These are phyloP conservation scores for Phytophthora aleatoria DNA, from an alignment of 352 stramenopile genomes.

Conservation along the genomic window DNA sequence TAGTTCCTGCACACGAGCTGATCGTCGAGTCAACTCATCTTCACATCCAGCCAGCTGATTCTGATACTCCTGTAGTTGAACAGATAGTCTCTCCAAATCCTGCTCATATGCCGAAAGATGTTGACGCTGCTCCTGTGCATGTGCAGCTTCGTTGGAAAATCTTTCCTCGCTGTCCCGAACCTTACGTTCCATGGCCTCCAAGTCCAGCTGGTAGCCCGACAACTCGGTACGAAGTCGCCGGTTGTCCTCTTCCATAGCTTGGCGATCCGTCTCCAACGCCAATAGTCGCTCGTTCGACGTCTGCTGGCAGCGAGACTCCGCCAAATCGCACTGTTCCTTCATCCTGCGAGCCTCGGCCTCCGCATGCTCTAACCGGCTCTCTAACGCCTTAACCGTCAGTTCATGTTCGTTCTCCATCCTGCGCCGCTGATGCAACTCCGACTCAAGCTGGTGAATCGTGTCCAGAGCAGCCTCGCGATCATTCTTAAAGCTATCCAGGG, in stretches of 20 bases:
- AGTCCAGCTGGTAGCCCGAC: slow-evolving; percentile 49
- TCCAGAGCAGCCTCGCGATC: slow-evolving; percentile 50
- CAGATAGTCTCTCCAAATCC: slow-evolving; percentile 27
- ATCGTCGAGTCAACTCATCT: slow-evolving; percentile 28
- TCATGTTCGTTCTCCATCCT: slow-evolving; percentile 49
- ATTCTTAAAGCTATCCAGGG: slow-evolving; percentile 48
- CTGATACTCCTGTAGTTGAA: slow-evolving; percentile 40
- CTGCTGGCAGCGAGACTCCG: slow-evolving; percentile 47
- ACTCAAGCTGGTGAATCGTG: slow-evolving; percentile 55
- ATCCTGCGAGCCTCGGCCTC: slow-evolving; percentile 49
- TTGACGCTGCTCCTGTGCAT: slow-evolving; percentile 40
- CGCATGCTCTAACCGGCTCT: slow-evolving; percentile 46
- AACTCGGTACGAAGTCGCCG: slow-evolving; percentile 52
- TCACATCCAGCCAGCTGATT: slow-evolving; percentile 29
- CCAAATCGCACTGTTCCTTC: slow-evolving; percentile 47
- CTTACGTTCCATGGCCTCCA: slow-evolving; percentile 54
- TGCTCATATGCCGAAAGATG: slow-evolving; percentile 34
- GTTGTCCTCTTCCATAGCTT: slow-evolving; percentile 61
- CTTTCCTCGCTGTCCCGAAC: slow-evolving; percentile 46
- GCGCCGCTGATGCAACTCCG: slow-evolving; percentile 46
- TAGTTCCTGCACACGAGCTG: slow-evolving; percentile 44
- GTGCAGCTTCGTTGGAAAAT: slow-evolving; percentile 42
- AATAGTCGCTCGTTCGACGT: slow-evolving; percentile 61
- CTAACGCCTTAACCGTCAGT: slow-evolving; percentile 42
- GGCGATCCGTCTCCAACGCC: slow-evolving; percentile 56